These are phyloP conservation scores for Leonotis leonurus DNA, from an alignment of 257 asterid genomes.

Conservation along the genomic window DNA sequence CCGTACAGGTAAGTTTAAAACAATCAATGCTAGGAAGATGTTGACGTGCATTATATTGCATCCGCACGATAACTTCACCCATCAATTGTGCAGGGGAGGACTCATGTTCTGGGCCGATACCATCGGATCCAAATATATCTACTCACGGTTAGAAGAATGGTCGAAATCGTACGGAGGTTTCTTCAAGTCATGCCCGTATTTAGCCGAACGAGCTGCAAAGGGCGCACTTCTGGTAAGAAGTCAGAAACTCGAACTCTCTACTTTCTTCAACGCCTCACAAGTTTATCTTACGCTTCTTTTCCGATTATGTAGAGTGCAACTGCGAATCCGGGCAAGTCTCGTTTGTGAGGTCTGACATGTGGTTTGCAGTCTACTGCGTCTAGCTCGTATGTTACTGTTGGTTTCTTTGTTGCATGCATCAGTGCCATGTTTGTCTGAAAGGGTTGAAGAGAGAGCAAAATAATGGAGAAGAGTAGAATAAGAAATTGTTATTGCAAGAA, in stretches of 20 bases:
- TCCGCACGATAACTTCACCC: not conserved
- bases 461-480: conserved; percentile 24
- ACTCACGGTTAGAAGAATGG: conserved; percentile 79
- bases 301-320: conserved; percentile 44
- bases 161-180: conserved; percentile 57
- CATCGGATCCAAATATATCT: conserved; percentile 78
- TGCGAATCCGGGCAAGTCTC: conserved; percentile 40
- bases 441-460: conserved; percentile 3
- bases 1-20: conserved; percentile 63
- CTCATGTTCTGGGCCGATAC: conserved; percentile 87
- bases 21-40: not conserved
- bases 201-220: conserved; percentile 73
- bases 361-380: not conserved
- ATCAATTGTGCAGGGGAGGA: conserved; percentile 78
- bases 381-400: not conserved
- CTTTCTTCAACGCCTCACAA: not conserved
- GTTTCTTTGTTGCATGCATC: not conserved
- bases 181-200: conserved; percentile 80
- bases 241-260: not conserved
- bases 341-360: conserved; percentile 39
- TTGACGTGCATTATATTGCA: too few species aligned
- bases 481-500: conserved; percentile 5
- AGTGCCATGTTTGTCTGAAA: not conserved
- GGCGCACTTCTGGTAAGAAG: conserved; percentile 80
- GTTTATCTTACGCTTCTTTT: not conserved